Evolutionary conservation across 2,329 filamentous ascomycete genomes (phyloP).

Genomic region (Xylariomycetidae sp.): DNA sequence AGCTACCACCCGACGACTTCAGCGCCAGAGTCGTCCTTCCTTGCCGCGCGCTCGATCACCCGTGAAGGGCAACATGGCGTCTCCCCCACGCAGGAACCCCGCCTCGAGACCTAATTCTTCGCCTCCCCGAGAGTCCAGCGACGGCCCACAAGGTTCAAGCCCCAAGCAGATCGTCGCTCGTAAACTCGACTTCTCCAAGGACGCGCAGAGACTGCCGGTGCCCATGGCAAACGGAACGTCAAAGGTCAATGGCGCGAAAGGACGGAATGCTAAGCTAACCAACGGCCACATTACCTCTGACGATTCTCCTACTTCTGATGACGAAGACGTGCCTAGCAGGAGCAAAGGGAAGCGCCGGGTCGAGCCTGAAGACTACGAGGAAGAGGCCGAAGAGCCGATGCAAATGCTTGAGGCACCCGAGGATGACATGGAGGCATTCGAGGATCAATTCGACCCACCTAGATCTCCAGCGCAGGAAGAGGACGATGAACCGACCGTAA

Average conservation of each 20-base stretch:
- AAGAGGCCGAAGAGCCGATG: constrained; percentile 17
- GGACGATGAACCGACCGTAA: constrained; percentile 14
- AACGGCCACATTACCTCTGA: constrained; percentile 12
- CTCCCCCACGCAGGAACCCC: constrained; percentile 57
- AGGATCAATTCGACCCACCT: constrained; percentile 4
- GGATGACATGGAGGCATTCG: constrained; percentile 12
- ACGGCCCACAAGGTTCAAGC: constrained; percentile 21
- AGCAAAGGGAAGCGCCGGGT: constrained; percentile 4
- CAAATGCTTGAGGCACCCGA: constrained; percentile 19
- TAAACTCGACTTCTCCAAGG: constrained; percentile 44
- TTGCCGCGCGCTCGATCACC: constrained; percentile 51
- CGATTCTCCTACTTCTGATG: constrained; percentile 13
- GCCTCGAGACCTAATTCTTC: constrained; percentile 49
- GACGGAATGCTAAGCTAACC: constrained; percentile 14
- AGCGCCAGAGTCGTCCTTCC: constrained; percentile 40
- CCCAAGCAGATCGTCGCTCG: constrained; percentile 42
- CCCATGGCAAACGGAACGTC: constrained; percentile 14
- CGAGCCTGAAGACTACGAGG: constrained; percentile 17
- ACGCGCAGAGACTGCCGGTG: constrained; percentile 12
- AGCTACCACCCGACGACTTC: constrained; percentile 45
- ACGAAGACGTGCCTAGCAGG: constrained; percentile 22
- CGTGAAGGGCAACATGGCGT: constrained; percentile 54
- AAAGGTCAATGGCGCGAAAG: constrained; percentile 21
- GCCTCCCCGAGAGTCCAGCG: constrained; percentile 35
- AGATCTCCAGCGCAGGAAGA: too few relatives aligned